Base-by-base conservation (phyloP, 73 alveolate species). In the Uronychia binucleata region DNA sequence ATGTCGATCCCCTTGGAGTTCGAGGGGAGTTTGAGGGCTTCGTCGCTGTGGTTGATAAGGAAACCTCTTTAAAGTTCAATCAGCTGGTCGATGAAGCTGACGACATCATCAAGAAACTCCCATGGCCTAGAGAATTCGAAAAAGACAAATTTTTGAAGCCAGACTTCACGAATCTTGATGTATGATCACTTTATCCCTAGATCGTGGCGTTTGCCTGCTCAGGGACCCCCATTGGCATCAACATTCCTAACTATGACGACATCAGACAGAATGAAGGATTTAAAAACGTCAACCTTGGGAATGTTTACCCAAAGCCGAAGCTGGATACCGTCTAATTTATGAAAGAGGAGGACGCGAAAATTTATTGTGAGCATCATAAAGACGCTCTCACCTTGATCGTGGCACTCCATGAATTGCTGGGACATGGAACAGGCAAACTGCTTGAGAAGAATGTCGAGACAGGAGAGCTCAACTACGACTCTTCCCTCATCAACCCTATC, bases 51-150 rank as follows among this genome's bases (percentile, higher is more conserved):
- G 98, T 93, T 26, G 98, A 98, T 83, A 90, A 96, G 78, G 97
- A 93, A 29, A 91, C 90, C 58, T 93, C 99, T 19, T 91, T 81
- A 57, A 90, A 88, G 82, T 93, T 95, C 86, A 84, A 83, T 34
- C 83, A 91, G 33, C 89, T 98, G 13, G 98, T 96, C 28, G 85
- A 96, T 46, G 81, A 90, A 81, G 97, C 98, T 58, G 98, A 92
- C 34, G 87, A 91, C 34, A 83, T 98, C 57, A 81, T 96, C 19
- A 34, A 82, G 60, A 83, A 90, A 74, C 91, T 98, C 80, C 99
- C 99, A n/a, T 98, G 99, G 99, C 92, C 96, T 26, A 89, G 90
- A 74, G 97, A 95, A 25, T 98, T 96, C 76, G 99, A 98, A 87
- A 97, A 96, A 81, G 99, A 97, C 31, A 86, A 31, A 28, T 96